Base-by-base conservation (phyloP, 352 stramenopile species). In the Pythium biforme region DNA sequence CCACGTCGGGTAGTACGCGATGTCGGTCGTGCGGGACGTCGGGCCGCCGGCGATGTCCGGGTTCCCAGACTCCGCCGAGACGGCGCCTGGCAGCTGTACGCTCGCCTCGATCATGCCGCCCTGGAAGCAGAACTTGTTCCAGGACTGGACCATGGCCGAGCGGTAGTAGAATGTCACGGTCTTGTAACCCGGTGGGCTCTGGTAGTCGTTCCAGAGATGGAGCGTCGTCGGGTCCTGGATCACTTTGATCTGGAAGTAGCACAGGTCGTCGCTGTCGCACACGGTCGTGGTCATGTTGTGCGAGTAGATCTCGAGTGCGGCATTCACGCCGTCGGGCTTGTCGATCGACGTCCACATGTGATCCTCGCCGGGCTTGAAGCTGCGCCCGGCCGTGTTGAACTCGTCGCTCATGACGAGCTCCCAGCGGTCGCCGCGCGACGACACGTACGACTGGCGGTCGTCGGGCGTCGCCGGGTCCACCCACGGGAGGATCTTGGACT, bases 121-220 rank as follows among this genome's bases (percentile, higher is more conserved):
- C 27, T 94, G 95, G 70, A 97, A 98, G 72, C 91, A 98, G 62
- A 98, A 98, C 72, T 98, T 98, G 79, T 98, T 95, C 94, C 94
- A 98, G n/a, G 70, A 79, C 67, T 97, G 91, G 17, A 98, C 45
- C 90, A 98, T 98, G 4, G 78, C 95, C 29, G 84, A 84, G 20
- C 73, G 69, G 56, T 84, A 90, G 54, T 79, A 81, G 20, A 97
- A 67, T 19, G 22, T 57, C 55, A 70, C 94, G 81, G 54, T 72
- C 49, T 86, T 51, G 57, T 84, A 90, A 0, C 69, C 74, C 0
- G 83, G 74, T 0, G 76, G 72, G n/a, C 66, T 72, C 27, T 74
- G 59, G 64, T 89, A 92, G 46, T 79, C 68, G 57, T 92, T 92
- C 68, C 72, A 92, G 39, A 90, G 45, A 11, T 45, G 67, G 27